These are phyloP conservation scores for Ceratocystis smalleyi DNA, from an alignment of 2,329 filamentous ascomycete species.

Conservation along the genomic window DNA sequence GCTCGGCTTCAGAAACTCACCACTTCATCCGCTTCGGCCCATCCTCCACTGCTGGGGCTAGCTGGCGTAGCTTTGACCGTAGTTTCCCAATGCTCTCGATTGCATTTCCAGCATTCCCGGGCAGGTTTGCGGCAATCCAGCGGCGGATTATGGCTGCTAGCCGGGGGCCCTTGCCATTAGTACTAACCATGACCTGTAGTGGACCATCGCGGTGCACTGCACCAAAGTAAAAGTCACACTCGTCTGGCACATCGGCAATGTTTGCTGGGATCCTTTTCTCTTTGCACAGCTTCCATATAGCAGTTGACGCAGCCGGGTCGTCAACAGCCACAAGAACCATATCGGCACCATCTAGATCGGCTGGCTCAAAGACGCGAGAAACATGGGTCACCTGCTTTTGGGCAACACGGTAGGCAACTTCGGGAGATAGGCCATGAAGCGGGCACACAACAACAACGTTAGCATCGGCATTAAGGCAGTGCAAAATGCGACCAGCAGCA, in stretches of 20 bases:
- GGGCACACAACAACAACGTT: constrained; percentile 76
- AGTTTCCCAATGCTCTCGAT: constrained; percentile 72
- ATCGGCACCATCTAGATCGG: constrained; percentile 65
- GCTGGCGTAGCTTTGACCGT: constrained; percentile 59
- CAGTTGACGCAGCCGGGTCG: constrained; percentile 75
- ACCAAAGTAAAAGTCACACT: constrained; percentile 98
- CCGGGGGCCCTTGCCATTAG: constrained; percentile 88
- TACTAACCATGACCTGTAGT: constrained; percentile 95
- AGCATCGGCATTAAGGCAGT: constrained; percentile 89
- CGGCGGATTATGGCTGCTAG: constrained; percentile 73
- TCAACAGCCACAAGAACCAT: constrained; percentile 93
- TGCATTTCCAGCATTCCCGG: constrained; percentile 65
- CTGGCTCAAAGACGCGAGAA: constrained; percentile 68
- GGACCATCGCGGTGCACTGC: constrained; percentile 90
- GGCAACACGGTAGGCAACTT: constrained; percentile 69
- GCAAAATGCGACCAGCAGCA: constrained; percentile 82
- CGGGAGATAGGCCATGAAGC: constrained; percentile 62
- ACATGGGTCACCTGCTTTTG: constrained; percentile 62
- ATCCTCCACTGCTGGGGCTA: constrained; percentile 57
- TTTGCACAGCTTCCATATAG: constrained; percentile 89
- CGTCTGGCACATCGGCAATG: constrained; percentile 88
- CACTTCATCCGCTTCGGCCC: constrained; percentile 83
- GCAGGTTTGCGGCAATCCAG: constrained; percentile 63
- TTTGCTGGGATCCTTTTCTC: constrained; percentile 72
- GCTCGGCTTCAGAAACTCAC: constrained; percentile 30